Evolutionary conservation across 176 grass and related monocot genomes (phyloP).

Genomic region (Oryza rufipogon): DNA sequence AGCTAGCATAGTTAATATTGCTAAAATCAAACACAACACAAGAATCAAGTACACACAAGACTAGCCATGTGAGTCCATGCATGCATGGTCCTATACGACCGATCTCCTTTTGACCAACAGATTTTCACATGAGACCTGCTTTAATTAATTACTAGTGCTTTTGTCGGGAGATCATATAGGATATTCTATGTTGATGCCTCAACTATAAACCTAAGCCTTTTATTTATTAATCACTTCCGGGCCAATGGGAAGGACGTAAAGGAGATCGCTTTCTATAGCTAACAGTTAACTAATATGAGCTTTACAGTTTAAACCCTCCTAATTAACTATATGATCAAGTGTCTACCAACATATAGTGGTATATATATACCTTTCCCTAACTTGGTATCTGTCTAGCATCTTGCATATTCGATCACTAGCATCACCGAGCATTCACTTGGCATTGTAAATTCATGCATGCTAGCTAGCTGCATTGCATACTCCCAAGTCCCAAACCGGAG

Average conservation of each 20-base stretch:
- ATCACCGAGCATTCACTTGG: no score
- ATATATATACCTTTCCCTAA: neutral
- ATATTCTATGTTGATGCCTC: slow-evolving; percentile 45
- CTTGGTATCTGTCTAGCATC: no score
- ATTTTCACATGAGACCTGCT: neutral
- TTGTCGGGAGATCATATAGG: slow-evolving; percentile 24
- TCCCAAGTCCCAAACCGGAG: no score
- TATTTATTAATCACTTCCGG: slow-evolving; percentile 20
- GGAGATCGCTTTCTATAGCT: neutral
- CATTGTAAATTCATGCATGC: no score
- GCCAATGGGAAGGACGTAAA: neutral
- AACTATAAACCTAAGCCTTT: neutral
- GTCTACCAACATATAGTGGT: neutral
- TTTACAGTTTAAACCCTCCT: neutral
- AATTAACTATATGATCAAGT: neutral
- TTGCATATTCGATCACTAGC: no score
- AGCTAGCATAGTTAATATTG: neutral
- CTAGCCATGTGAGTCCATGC: slow-evolving; percentile 4
- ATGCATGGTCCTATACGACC: neutral
- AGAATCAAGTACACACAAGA: neutral
- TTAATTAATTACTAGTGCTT: neutral
- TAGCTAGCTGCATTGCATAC: no score
- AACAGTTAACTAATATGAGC: neutral
- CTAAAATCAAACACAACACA: neutral
- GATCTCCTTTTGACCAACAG: slow-evolving; percentile 22